Base-by-base conservation (phyloP, 1,284 basidiomycete species). In the Boletus holoroseus region DNA sequence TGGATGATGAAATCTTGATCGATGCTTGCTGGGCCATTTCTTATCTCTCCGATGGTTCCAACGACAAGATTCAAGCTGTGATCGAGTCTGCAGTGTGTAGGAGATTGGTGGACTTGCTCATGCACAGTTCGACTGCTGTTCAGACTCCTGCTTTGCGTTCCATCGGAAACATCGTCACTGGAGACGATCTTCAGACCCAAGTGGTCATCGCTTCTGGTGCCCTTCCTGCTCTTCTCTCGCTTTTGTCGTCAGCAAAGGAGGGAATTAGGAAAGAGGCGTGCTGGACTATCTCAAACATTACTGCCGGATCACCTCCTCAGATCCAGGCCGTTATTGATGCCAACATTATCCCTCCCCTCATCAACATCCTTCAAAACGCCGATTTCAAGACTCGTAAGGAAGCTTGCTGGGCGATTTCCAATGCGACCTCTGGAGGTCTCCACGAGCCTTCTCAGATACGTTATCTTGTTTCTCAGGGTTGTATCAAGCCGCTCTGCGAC, bases 11-110 rank as follows among this genome's bases (percentile, higher is more conserved):
- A 73, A 96, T 98, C 56, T 77, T 99, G 63, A 99, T 99, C 68
- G 96, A 99, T 70, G 96, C 96, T 27, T 99, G 96, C 79, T 99
- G 96, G 96, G 96, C 96, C 40, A 96, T 99, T 70, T 98, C 94
- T 26, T 99, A 99, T 74, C 86, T 99, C 31, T 99, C 96, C 2
- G 96, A 99, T 69, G 96, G 96, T 38, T 93, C 94, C 44, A 98
- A 97, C 69, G 96, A 99, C 73, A 99, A 99, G 78, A 99, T 99
- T 57, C 96, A 99, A 71, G 95, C 95, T 35, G 96, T 99, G 56
- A 99, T 99, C 63, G 96, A 99, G 73, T 92, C 91, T 16, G 96
- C 96, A 48, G 94, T 99, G 52, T 96, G 94, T 76, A 85, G 96
- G 70, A 86, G 96, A 63, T 83, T 99, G 56, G 96, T 99, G 31